Percentiles rank a stretch among this genome's conserved stretches.
These are phyloP conservation scores for Lyophyllum atratum DNA, from an alignment of 768 basidiomycete species.

Conservation along the genomic window DNA sequence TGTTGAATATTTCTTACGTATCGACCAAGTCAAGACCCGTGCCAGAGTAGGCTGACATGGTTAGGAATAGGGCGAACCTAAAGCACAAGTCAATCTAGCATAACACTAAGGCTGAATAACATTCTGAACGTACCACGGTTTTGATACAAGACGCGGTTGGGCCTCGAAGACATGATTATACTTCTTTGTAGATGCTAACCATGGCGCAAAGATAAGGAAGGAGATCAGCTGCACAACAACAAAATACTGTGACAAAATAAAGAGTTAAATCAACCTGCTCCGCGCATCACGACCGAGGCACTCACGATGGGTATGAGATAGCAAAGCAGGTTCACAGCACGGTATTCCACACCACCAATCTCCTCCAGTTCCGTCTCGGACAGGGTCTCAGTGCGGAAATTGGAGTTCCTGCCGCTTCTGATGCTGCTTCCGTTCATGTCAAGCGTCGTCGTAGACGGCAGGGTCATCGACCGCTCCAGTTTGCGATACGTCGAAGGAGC, in stretches of 20 bases:
- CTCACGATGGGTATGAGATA: constrained; percentile 50
- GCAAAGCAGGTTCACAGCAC: constrained; percentile 55
- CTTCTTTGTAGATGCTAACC: constrained; percentile 45
- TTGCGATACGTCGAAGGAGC: constrained; percentile 46
- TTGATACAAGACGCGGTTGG: constrained; percentile 53
- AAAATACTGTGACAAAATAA: constrained; percentile 57
- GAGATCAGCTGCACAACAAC: constrained; percentile 55
- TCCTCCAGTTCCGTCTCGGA: constrained; percentile 70
- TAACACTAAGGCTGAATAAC: background rate
- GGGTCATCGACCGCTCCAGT: constrained; percentile 51
- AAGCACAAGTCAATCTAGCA: background rate
- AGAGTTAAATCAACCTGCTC: background rate
- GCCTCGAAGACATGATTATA: constrained; percentile 50
- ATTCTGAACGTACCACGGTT: constrained; percentile 51
- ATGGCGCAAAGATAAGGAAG: constrained; percentile 63
- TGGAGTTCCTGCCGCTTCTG: constrained; percentile 60
- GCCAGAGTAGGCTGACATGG: constrained; percentile 59
- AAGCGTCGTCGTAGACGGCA: constrained; percentile 48
- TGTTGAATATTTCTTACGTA: constrained; percentile 31
- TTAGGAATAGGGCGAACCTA: constrained; percentile 48
- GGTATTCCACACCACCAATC: constrained; percentile 77
- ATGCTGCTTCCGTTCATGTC: constrained; percentile 47
- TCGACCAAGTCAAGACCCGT: constrained; percentile 73
- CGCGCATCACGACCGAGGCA: background rate
- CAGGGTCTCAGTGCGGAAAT: constrained; percentile 54